A percentile compares a stretch with the other conserved stretches of the same genome.
These are phyloP conservation scores for Penicillium sp. DNA, from an alignment of 2,329 filamentous ascomycete genomes.

Conservation along the genomic window DNA sequence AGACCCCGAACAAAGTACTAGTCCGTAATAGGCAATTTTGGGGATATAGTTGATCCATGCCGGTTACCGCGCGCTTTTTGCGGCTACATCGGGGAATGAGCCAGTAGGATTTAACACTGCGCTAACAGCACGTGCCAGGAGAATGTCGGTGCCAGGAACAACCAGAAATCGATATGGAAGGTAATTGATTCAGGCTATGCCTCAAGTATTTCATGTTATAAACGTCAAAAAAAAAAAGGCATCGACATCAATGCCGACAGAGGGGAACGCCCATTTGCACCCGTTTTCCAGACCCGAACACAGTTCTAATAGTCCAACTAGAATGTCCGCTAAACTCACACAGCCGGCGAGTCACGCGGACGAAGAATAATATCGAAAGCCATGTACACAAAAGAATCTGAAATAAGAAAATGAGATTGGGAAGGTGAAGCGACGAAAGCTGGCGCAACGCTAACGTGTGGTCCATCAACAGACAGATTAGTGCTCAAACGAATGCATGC, in stretches of 20 bases:
- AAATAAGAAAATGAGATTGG: conserved; percentile 28
- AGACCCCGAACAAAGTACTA: conserved; percentile 46
- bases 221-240: conserved; percentile 35
- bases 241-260: conserved; percentile 37
- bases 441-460: conserved; percentile 27
- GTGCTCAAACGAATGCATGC: conserved; percentile 32
- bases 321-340: conserved; percentile 37
- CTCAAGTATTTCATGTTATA: conserved; percentile 39
- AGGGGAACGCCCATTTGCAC: conserved; percentile 49
- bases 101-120: conserved; percentile 2
- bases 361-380: conserved; percentile 43
- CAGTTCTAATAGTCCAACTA: conserved; percentile 48
- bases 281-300: conserved; percentile 51
- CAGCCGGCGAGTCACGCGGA: conserved; percentile 29
- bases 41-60: conserved; percentile 34
- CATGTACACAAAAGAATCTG: conserved; percentile 46
- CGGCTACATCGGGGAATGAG: conserved; percentile 1
- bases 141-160: conserved; percentile 1
- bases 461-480: conserved; percentile 31
- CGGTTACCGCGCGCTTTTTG: conserved; percentile 25
- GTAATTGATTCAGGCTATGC: conserved; percentile 29
- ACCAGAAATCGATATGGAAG: background rate
- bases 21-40: conserved; percentile 36
- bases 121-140: conserved; percentile 13
- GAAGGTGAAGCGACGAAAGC: conserved; percentile 25